Evolutionary conservation across 352 stramenopile genomes (phyloP), one percentile per base, ranked within the genome.

Genomic region (Globisporangium abappressorium): DNA sequence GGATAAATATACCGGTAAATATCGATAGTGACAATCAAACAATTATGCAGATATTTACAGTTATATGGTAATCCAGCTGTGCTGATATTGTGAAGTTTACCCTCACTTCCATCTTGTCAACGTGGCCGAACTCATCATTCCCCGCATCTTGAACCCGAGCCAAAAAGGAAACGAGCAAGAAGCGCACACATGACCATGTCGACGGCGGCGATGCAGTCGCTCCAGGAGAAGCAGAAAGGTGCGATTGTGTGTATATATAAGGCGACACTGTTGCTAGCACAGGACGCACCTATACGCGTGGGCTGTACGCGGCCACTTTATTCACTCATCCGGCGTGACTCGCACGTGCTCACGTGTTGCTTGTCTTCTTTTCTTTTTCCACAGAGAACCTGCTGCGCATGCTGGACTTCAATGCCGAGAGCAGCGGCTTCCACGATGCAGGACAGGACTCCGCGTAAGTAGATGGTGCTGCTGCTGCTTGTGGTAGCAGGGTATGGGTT

Each of bases 201-300:
- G 18, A 49, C 70, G 18, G 47, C 69, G 60, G 66, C 76, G 36
- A 64, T 74, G 62, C 68, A 79, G 70, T 91, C 84, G 66, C 81
- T 95, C 62, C 85, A 93, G 72, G 84, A 91, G 46, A 92, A 92
- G 76, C 87, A 95, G 73, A 88, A 87, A 76, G 87, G 87, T 95
- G 55, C n/a, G 65, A 5, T 22, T 55, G 20, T 14, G 24, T 56
- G 18, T 26, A 33, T 41, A 30, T 18, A 18, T 26, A 28, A 43
- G 2, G 36, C 12, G 18, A 18, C 36, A 12, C 12, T 12, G 15
- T 3, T 43, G 9, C 36, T 43, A 43, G 36, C 36, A 15, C 15
- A 43, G 36, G 36, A 18, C 36, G 36, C 1, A 14, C 3, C 36
- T 43, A 14, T 2, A 43, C 36, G 36, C 36, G 36, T 43, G 36